Base-by-base conservation (phyloP, 495 filamentous ascomycete species). In the Aspergillus coremiiformis region DNA sequence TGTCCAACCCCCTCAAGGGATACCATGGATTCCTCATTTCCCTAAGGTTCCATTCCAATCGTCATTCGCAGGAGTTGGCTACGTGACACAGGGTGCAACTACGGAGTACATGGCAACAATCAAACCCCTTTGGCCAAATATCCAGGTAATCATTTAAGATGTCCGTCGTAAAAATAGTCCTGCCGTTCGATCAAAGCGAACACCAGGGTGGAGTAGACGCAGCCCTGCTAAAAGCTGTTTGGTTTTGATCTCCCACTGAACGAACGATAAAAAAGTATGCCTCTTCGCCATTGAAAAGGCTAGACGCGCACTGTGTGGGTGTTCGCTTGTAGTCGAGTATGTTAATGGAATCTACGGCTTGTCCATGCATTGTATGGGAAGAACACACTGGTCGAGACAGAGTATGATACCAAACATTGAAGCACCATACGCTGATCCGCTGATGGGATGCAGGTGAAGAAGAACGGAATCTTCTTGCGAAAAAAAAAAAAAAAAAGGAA, bases 161-260 rank as follows among this genome's bases (percentile, higher is more conserved):
- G 73, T 76, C 60, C 72, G 73, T 76, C 73, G 65, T 74, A 68
- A 62, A 71, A 73, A 70, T 61, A 76, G 73, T 76, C 73, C 73
- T 72, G 72, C 62, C 61, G 68, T 67, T 66, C 70, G 59, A 74
- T 66, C 46, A 56, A 58, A 48, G 39, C 61, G 60, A 72, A 66
- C 71, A 72, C 65, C 72, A 73, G 72, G 73, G 73, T 77, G 73
- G 73, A 77, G 72, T 77, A 75, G 73, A 77, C 73, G 72, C 73
- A 70, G 73, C 62, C 57, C 73, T 77, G 73, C 73, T 77, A 77
- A 71, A 76, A 75, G 70, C 73, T 70, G 72, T 73, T 71, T 68
- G 69, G 71, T 70, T 75, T 77, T 71, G 67, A 68, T 77, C 66
- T 77, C 62, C 73, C 73, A 77, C 73, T 59, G 71, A 76, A 75